Conservation (phyloP, 2,329 filamentous ascomycete genomes). For the Eurotiales sp. region DNA sequence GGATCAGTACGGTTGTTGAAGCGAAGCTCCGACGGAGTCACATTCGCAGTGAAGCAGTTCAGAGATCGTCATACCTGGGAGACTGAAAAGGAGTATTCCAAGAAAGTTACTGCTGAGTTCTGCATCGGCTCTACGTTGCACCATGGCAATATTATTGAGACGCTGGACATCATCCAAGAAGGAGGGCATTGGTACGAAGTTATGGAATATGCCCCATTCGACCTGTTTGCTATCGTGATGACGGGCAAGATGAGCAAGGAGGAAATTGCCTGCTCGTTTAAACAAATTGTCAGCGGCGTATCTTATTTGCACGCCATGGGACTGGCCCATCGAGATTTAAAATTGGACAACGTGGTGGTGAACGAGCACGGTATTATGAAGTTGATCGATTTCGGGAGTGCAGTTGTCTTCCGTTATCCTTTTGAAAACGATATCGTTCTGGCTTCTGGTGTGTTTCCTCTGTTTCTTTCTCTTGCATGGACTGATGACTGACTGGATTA, state of each 20-base stretch:
- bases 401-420: conserved; percentile 93
- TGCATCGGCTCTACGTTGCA: conserved; percentile 96
- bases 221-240: conserved; percentile 98
- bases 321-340: conserved; percentile 88
- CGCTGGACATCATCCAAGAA: conserved; percentile 92
- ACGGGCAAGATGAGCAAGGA: conserved; percentile 93
- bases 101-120: conserved; percentile 97
- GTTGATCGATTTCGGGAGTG: conserved; percentile 97
- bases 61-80: conserved; percentile 88
- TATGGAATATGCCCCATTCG: conserved; percentile 96
- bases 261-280: conserved; percentile 84
- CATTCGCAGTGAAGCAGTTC: conserved; percentile 98
- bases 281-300: conserved; percentile 92
- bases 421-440: conserved; percentile 86
- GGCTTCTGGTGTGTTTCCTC: conserved; percentile 65
- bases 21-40: conserved; percentile 83
- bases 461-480: not conserved
- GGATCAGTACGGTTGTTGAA: conserved; percentile 94
- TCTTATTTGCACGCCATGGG: conserved; percentile 94
- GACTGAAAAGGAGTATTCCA: conserved; percentile 90
- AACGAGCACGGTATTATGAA: conserved; percentile 98
- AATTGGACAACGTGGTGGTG: conserved; percentile 96
- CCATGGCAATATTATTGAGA: conserved; percentile 98
- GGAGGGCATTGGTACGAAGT: conserved; percentile 95
- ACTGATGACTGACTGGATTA: conserved; percentile 13